Percentiles rank a stretch among this genome's conserved stretches.
Evolutionary conservation across 768 basidiomycete species (phyloP).

Genomic region (Galerina sulciceps): DNA sequence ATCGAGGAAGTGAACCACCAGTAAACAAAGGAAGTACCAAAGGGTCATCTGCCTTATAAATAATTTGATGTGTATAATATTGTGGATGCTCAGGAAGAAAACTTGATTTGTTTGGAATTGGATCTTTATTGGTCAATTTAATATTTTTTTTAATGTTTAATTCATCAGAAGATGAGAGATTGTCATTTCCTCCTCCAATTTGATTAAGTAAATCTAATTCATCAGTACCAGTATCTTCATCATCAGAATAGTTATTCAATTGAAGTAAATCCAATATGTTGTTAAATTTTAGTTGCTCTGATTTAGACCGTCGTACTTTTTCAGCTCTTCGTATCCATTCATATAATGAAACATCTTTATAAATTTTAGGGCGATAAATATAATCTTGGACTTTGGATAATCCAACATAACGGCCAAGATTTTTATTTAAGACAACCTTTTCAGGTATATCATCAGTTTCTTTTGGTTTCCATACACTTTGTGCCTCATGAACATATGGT

Average conservation of each 20-base stretch:
- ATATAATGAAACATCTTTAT: conserved; percentile 13
- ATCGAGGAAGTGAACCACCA: conserved; percentile 28
- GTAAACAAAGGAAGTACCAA: conserved; percentile 30
- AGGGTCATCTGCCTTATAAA: not conserved
- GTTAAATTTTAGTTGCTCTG: not conserved
- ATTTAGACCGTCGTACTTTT: not conserved
- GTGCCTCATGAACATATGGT: conserved; percentile 29
- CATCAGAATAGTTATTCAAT: no score
- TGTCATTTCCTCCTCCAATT: no score
- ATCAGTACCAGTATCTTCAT: no score
- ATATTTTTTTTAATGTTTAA: no score
- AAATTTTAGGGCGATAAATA: conserved; percentile 24
- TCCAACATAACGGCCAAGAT: conserved; percentile 20
- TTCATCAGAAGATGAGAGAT: not conserved
- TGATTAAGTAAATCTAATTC: no score
- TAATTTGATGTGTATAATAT: conserved; percentile 6
- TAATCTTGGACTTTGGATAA: conserved; percentile 37
- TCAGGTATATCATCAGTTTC: conserved; percentile 2
- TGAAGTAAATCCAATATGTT: no score
- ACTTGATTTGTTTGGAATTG: no score
- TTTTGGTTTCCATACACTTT: conserved; percentile 17
- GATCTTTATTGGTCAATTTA: no score
- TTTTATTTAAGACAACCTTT: conserved; percentile 21
- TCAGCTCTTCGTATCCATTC: not conserved
- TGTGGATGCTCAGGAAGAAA: conserved; percentile 31